Percentiles rank a stretch among this genome's conserved stretches.
These are phyloP conservation scores for Beauveria sp. DNA, from an alignment of 2,329 filamentous ascomycete species.

Conservation along the genomic window DNA sequence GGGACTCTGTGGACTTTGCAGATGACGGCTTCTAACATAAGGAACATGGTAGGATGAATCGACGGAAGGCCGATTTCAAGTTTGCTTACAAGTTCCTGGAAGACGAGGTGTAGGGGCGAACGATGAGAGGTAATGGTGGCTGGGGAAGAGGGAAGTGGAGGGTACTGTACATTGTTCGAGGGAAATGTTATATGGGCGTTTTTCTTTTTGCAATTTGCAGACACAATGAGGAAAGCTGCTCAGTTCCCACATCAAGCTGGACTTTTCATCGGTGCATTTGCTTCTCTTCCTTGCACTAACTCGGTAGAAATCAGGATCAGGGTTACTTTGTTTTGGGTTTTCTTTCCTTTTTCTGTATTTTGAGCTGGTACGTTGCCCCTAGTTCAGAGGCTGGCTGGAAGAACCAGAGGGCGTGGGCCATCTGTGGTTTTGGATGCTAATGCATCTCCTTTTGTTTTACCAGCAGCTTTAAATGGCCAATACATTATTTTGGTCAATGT, in stretches of 20 bases:
- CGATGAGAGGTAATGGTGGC: background rate
- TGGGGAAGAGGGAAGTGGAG: background rate
- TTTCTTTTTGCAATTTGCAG: conserved; percentile 1
- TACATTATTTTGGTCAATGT: background rate
- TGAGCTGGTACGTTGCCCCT: background rate
- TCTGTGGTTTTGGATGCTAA: background rate
- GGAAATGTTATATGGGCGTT: conserved; percentile 2
- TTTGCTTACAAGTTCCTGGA: conserved; percentile 97
- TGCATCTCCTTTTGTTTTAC: background rate
- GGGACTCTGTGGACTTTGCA: background rate
- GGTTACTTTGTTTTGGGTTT: background rate
- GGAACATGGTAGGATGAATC: conserved; percentile 74
- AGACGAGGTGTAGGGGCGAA: conserved; percentile 61
- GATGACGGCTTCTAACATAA: background rate
- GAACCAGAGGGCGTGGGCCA: background rate
- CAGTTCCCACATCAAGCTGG: background rate
- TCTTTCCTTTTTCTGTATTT: background rate
- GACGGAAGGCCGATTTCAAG: conserved; percentile 94
- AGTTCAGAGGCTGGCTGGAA: background rate
- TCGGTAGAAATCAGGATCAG: background rate
- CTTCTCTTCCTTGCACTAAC: background rate
- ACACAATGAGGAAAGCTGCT: background rate
- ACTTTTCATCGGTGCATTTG: background rate
- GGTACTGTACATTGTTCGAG: conserved; percentile 8
- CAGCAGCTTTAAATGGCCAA: background rate